These are phyloP conservation scores for Diaporthe sp. DNA, from an alignment of 2,329 filamentous ascomycete genomes.

Conservation along the genomic window DNA sequence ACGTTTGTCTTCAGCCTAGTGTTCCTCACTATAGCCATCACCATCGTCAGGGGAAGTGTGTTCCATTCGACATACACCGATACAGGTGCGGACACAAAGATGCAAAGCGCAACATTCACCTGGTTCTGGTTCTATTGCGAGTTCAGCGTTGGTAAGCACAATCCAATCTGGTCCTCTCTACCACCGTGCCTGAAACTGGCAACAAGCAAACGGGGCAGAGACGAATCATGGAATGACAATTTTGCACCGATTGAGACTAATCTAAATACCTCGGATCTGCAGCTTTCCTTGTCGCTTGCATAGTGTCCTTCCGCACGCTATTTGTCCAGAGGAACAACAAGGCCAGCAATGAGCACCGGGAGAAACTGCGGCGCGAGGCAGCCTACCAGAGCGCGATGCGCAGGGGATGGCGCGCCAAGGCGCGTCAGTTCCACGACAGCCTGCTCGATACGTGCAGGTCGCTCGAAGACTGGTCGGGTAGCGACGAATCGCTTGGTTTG, in stretches of 20 bases:
- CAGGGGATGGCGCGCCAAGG: background rate
- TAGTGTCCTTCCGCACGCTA: constrained; percentile 44
- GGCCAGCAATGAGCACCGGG: background rate
- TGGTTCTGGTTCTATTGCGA: constrained; percentile 44
- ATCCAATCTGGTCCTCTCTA: background rate
- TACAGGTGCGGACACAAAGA: background rate
- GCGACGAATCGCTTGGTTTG: background rate
- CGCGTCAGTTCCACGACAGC: background rate
- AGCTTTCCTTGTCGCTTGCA: constrained; percentile 44
- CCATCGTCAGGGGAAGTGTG: constrained; percentile 43
- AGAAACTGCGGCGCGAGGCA: background rate
- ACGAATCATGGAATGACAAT: background rate
- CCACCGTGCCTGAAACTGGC: fast-evolving
- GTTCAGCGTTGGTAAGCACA: constrained; percentile 36
- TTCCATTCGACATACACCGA: constrained; percentile 31
- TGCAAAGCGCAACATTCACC: constrained; percentile 34
- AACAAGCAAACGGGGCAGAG: too few relatives aligned
- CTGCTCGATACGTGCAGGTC: background rate
- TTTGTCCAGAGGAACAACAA: constrained; percentile 39
- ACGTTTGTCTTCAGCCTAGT: constrained; percentile 41
- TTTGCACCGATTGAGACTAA: background rate
- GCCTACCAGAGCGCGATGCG: background rate
- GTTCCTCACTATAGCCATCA: constrained; percentile 43
- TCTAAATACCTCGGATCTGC: background rate
- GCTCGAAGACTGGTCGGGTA: background rate